These are phyloP conservation scores for Mucor mucedo DNA, from an alignment of 371 early-diverging fungal genomes.

Conservation along the genomic window DNA sequence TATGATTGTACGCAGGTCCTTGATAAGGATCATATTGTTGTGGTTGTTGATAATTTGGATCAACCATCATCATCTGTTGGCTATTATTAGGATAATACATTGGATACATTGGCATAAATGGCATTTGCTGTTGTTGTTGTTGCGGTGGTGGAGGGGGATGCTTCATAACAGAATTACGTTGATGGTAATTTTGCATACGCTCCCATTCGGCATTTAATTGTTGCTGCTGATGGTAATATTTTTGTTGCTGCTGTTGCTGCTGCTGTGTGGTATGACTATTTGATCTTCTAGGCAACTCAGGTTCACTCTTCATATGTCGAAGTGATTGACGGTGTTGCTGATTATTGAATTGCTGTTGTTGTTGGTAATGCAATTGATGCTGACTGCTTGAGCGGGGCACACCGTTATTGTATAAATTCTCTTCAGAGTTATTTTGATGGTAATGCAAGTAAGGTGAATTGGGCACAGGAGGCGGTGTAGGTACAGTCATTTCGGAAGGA, in stretches of 20 bases:
- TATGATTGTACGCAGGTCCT: neutral
- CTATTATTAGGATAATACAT: slow-evolving; percentile 17
- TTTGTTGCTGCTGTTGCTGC: slow-evolving; percentile 27
- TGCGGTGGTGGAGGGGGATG: neutral
- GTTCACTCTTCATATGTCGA: slow-evolving; percentile 42
- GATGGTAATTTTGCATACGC: slow-evolving; percentile 45
- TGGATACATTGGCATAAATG: slow-evolving; percentile 24
- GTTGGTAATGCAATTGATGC: slow-evolving; percentile 15
- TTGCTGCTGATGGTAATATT: slow-evolving; percentile 26
- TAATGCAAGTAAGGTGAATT: slow-evolving; percentile 4
- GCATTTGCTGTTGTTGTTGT: slow-evolving; percentile 15
- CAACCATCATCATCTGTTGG: neutral
- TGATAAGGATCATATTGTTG: slow-evolving; percentile 2
- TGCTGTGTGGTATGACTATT: slow-evolving; percentile 1
- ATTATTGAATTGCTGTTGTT: slow-evolving; percentile 7
- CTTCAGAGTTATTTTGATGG: neutral
- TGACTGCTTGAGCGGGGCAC: slow-evolving; percentile 18
- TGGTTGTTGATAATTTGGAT: neutral
- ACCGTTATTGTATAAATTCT: slow-evolving; percentile 5
- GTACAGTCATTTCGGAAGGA: slow-evolving; percentile 7
- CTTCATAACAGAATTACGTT: slow-evolving; percentile 45
- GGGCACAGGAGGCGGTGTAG: slow-evolving; percentile 19
- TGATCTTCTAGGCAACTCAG: slow-evolving; percentile 29
- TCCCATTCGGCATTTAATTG: slow-evolving; percentile 47
- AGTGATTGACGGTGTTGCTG: slow-evolving; percentile 21